Evolutionary conservation across 352 stramenopile species (phyloP), one percentile per base, ranked within the genome.

Genomic region (Phytophthora syringae): DNA sequence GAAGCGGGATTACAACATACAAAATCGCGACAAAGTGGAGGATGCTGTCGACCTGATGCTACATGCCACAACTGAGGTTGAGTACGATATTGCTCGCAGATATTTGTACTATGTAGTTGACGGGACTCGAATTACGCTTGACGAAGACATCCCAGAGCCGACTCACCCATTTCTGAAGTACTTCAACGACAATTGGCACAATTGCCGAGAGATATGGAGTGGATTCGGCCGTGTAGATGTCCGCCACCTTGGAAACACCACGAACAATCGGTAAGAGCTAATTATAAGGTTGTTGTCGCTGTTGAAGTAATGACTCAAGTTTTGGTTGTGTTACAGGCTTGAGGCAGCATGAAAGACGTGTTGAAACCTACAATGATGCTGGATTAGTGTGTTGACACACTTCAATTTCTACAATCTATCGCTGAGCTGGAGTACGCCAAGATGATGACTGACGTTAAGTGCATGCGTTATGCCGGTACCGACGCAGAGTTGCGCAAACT

Each of bases 101-200:
- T 40, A 40, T 15, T 15, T 40, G 34, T 40, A n/a, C n/a, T n/a
- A n/a, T n/a, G n/a, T n/a, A n/a, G n/a, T n/a, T n/a, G n/a, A n/a
- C n/a, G n/a, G n/a, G n/a, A n/a, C n/a, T n/a, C n/a, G n/a, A n/a
- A n/a, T n/a, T n/a, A n/a, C n/a, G n/a, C n/a, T n/a, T n/a, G n/a
- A n/a, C n/a, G n/a, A n/a, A n/a, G n/a, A n/a, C n/a, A n/a, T n/a
- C n/a, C n/a, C n/a, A n/a, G n/a, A n/a, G n/a, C n/a, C n/a, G n/a
- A n/a, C n/a, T n/a, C n/a, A n/a, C n/a, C n/a, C n/a, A n/a, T n/a
- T n/a, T n/a, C n/a, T n/a, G n/a, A n/a, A n/a, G n/a, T n/a, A n/a
- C n/a, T n/a, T n/a, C n/a, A n/a, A n/a, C n/a, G 39, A 22, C 7
- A 47, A 47, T 11, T 47, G 39, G 39, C 39, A 47, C n/a, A 47